Percentiles rank a stretch among this genome's conserved stretches.
Conservation (phyloP, 1,139 yeast genomes). For the Protomyces gravidus region DNA sequence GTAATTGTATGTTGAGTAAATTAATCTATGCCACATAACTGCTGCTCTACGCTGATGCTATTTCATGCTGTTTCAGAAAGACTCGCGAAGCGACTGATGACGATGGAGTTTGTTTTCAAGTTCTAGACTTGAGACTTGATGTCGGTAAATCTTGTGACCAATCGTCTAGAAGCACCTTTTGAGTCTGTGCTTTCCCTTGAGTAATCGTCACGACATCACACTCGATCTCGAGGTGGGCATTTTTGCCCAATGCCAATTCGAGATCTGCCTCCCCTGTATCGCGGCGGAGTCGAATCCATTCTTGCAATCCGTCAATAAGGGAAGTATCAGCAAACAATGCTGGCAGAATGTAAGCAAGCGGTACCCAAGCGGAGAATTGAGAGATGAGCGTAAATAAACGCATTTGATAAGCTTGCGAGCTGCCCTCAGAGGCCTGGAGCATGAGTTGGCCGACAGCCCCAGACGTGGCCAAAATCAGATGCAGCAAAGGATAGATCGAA, state of each 20-base stretch:
- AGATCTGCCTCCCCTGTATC: constrained; percentile 7
- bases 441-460: constrained; percentile 12
- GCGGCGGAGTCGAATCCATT: background rate
- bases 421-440: constrained; percentile 6
- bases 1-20: too few species aligned
- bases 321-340: constrained; percentile 24
- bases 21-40: too few species aligned
- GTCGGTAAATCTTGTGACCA: background rate
- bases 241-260: constrained; percentile 17
- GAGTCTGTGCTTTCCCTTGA: background rate
- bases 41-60: too few species aligned
- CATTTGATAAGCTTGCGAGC: background rate
- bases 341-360: constrained; percentile 17
- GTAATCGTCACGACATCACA: background rate
- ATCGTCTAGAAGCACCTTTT: background rate
- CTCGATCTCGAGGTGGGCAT: constrained; percentile 2
- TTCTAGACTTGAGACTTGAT: too few species aligned
- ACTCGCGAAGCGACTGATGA: too few species aligned
- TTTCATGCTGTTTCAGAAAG: too few species aligned
- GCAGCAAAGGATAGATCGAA: constrained; percentile 12
- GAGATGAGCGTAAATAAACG: constrained; percentile 11
- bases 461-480: constrained; percentile 11
- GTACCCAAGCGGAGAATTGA: constrained; percentile 20
- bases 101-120: too few species aligned
- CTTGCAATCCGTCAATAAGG: constrained; percentile 13